Evolutionary conservation across 768 basidiomycete genomes (phyloP).

Genomic region (Crassisporium funariophilum): DNA sequence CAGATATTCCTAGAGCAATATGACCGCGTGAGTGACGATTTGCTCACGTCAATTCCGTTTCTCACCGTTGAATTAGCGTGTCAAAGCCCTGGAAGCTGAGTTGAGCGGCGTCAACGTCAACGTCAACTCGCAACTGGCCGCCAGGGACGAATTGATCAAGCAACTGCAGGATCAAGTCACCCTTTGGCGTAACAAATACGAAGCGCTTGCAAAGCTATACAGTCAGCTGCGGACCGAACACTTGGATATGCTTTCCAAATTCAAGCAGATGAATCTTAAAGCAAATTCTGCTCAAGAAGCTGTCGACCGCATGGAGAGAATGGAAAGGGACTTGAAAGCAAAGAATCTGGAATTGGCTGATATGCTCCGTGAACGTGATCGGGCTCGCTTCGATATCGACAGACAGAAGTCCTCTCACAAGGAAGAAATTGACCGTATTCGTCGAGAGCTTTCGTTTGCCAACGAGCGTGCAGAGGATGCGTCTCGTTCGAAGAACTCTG

Average conservation of each 20-base stretch:
- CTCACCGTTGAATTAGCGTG: slow-evolving; percentile 58
- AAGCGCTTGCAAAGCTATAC: slow-evolving; percentile 97
- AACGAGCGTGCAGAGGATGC: slow-evolving; percentile 98
- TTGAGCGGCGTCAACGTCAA: slow-evolving; percentile 73
- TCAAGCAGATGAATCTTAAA: slow-evolving; percentile 96
- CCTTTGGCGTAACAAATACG: slow-evolving; percentile 98
- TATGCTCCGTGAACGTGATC: slow-evolving; percentile 97
- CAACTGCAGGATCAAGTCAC: slow-evolving; percentile 96
- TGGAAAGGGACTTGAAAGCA: slow-evolving; percentile 97
- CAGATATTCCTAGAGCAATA: slow-evolving; percentile 98
- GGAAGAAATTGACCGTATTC: slow-evolving; percentile 90
- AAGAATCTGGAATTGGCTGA: slow-evolving; percentile 98
- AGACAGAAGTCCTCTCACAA: slow-evolving; percentile 92
- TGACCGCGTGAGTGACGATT: slow-evolving; percentile 70
- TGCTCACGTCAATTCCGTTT: background rate
- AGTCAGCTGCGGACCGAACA: slow-evolving; percentile 97
- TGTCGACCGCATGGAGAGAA: slow-evolving; percentile 96
- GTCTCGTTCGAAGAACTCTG: slow-evolving; percentile 86
- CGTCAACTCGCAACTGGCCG: slow-evolving; percentile 79
- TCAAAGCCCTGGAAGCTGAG: slow-evolving; percentile 94
- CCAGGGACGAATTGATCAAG: slow-evolving; percentile 95
- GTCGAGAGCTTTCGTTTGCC: slow-evolving; percentile 90
- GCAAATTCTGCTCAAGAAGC: slow-evolving; percentile 98
- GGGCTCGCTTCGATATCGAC: slow-evolving; percentile 94
- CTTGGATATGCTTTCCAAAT: slow-evolving; percentile 94